Evolutionary conservation across 1,284 basidiomycete genomes (phyloP).

Genomic region (Afroboletus lepidellus): DNA sequence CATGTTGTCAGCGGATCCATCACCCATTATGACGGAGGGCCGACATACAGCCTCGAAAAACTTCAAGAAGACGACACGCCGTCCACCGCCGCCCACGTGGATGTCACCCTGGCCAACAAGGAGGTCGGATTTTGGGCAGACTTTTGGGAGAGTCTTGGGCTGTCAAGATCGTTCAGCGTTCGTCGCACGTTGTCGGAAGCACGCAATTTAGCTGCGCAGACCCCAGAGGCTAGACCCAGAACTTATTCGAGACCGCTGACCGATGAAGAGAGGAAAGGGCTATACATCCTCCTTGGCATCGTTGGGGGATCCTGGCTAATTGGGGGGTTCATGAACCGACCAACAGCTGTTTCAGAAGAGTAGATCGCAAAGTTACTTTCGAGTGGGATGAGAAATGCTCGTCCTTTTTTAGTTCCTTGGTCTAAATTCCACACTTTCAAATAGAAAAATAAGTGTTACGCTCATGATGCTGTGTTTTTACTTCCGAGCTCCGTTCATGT

Average conservation of each 20-base stretch:
- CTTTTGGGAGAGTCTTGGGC: conserved; percentile 38
- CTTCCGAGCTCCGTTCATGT: no score
- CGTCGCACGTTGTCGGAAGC: conserved; percentile 15
- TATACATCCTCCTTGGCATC: conserved; percentile 53
- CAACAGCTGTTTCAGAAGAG: conserved; percentile 23
- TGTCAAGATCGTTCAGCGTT: conserved; percentile 34
- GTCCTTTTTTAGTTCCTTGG: no score
- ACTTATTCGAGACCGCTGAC: conserved; percentile 43
- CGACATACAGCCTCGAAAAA: conserved; percentile 56
- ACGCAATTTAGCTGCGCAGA: conserved; percentile 4
- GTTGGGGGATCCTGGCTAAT: conserved; percentile 52
- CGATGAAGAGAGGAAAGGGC: conserved; percentile 50
- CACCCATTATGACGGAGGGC: conserved; percentile 64
- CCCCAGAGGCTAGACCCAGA: conserved; percentile 9
- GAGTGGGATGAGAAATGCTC: no score
- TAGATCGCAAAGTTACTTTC: conserved; percentile 1
- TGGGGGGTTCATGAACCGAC: conserved; percentile 42
- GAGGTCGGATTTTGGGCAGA: conserved; percentile 32
- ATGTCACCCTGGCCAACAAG: conserved; percentile 11
- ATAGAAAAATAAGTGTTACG: conserved; percentile 16
- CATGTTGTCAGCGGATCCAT: conserved; percentile 67
- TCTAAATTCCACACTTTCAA: no score
- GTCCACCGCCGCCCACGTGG: conserved; percentile 5
- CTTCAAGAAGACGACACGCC: conserved; percentile 11
- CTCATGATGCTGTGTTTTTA: background rate